phyloP scores from a whole-genome alignment of 352 stramenopile genomes.

The Detonula confervacea region DNA sequence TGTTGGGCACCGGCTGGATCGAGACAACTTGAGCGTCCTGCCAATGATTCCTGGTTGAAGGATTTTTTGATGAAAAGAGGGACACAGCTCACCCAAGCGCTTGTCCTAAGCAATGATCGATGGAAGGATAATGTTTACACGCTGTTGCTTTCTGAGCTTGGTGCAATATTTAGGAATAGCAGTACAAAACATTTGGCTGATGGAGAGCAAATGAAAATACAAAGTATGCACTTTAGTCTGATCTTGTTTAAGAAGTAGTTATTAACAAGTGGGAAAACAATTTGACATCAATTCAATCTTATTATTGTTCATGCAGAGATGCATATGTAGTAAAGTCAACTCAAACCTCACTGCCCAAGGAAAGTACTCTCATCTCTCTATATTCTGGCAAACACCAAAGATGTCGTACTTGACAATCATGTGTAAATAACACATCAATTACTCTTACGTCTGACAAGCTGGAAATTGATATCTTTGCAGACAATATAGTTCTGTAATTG shows the following conservation, averaged over 20 bases:
- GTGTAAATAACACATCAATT: too few species aligned
- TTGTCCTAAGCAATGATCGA: neutral
- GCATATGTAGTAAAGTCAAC: too few species aligned
- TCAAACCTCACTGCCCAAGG: too few species aligned
- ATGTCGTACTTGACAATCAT: too few species aligned
- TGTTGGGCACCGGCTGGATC: too few species aligned
- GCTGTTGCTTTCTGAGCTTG: neutral
- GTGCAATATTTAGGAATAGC: neutral
- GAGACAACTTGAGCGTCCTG: neutral
- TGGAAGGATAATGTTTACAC: constrained; percentile 1
- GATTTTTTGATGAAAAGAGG: neutral
- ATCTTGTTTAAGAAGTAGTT: constrained; percentile 3
- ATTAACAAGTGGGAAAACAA: too few species aligned
- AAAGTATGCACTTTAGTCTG: constrained; percentile 5
- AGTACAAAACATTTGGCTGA: neutral
- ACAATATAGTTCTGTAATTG: too few species aligned
- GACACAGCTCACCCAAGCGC: neutral
- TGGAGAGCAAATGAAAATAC: neutral
- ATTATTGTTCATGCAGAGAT: too few species aligned
- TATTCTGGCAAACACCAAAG: too few species aligned
- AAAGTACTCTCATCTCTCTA: too few species aligned
- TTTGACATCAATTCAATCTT: neutral
- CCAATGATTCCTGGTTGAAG: constrained; percentile 3
- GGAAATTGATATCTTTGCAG: too few species aligned
- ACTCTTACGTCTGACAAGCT: too few species aligned